phyloP scores from a whole-genome alignment of 108 stramenopile genomes.

The Mediolabrus comicus region DNA sequence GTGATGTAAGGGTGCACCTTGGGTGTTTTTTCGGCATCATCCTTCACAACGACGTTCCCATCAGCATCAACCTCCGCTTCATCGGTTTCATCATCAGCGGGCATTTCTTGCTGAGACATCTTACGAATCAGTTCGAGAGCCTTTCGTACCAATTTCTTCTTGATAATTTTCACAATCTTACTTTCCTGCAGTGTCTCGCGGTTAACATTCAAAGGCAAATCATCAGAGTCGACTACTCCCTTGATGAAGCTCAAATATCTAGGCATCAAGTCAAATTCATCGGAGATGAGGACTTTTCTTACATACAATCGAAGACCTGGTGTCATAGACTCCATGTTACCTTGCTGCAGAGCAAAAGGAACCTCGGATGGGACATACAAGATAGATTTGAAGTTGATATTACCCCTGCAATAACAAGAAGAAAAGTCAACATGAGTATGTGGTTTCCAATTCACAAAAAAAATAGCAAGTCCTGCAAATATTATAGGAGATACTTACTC shows the following conservation, averaged over 20 bases:
- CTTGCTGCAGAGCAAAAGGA: constrained; percentile 50
- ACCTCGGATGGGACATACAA: constrained; percentile 89
- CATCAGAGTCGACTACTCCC: constrained; percentile 99
- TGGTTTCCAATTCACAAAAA: not conserved
- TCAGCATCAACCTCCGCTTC: constrained; percentile 65
- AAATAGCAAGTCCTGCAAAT: not conserved
- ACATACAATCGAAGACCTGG: constrained; percentile 90
- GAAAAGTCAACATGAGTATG: not conserved
- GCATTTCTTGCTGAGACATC: constrained; percentile 59
- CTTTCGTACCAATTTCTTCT: constrained; percentile 99
- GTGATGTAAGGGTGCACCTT: constrained; percentile 80
- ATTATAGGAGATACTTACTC: constrained; percentile 58
- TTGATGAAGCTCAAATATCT: constrained; percentile 93
- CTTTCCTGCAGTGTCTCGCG: constrained; percentile 98
- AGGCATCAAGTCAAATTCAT: constrained; percentile 98
- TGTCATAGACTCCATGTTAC: constrained; percentile 45
- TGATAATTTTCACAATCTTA: constrained; percentile 97
- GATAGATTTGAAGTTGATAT: constrained; percentile 99
- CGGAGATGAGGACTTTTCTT: constrained; percentile 97
- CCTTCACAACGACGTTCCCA: constrained; percentile 53
- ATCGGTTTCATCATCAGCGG: constrained; percentile 49
- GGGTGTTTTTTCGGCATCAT: constrained; percentile 52
- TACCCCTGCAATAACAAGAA: constrained; percentile 65
- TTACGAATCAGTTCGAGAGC: constrained; percentile 93
- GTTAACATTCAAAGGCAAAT: constrained; percentile 99